Evolutionary conservation across 2,329 filamentous ascomycete species (phyloP).

Genomic region (Fragosphaeria purpurea): DNA sequence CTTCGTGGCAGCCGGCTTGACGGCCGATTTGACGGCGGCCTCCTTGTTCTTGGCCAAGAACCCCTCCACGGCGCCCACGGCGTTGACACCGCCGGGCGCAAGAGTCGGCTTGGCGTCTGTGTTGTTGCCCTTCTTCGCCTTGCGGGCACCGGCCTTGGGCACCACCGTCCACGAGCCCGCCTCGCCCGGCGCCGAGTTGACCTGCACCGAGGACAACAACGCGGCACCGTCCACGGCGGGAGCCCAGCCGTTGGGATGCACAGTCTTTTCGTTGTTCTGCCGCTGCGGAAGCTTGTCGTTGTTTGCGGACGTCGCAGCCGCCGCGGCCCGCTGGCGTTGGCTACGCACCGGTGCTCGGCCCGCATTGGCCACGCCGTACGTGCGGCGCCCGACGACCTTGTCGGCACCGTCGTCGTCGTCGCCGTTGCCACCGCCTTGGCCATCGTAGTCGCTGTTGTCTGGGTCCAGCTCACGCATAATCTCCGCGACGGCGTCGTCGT

Average conservation of each 20-base stretch:
- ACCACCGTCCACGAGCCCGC: constrained; percentile 9
- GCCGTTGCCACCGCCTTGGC: not conserved
- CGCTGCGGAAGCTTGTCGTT: not conserved
- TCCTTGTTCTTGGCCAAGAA: constrained; percentile 3
- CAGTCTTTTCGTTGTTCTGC: not conserved
- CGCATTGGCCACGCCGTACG: constrained; percentile 5
- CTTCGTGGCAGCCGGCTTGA: constrained; percentile 6
- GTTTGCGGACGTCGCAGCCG: no score
- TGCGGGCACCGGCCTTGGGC: not conserved
- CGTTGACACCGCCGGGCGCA: not conserved
- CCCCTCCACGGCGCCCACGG: constrained; percentile 1
- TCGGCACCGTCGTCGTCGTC: constrained; percentile 9
- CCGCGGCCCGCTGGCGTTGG: no score
- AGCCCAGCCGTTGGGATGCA: no score
- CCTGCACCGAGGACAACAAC: not conserved
- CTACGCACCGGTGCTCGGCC: no score
- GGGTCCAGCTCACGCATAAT: constrained; percentile 65
- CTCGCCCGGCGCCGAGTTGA: constrained; percentile 1
- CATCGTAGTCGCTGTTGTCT: constrained; percentile 19
- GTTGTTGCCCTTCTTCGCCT: constrained; percentile 1
- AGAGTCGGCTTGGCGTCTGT: not conserved
- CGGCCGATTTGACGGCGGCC: not conserved
- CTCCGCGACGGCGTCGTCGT: constrained; percentile 63
- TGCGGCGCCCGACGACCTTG: constrained; percentile 12
- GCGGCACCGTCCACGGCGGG: no score